Evolutionary conservation across 2,329 filamentous ascomycete genomes (phyloP).

Genomic region (Cladosporium halotolerans): DNA sequence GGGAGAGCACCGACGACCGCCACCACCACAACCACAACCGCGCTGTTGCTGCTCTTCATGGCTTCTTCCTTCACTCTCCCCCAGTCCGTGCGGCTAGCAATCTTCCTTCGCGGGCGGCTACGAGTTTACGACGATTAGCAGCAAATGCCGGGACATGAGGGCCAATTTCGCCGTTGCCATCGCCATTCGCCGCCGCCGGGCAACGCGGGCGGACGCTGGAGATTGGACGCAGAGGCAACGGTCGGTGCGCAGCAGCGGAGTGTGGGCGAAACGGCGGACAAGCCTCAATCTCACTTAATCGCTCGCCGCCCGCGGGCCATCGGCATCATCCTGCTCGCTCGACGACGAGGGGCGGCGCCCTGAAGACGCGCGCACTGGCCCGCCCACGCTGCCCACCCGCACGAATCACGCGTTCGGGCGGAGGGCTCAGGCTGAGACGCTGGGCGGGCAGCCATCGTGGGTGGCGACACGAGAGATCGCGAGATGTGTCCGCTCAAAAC

Average conservation of each 20-base stretch:
- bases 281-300: conserved; percentile 1
- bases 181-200: neutral
- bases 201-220: neutral
- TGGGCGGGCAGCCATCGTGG: neutral
- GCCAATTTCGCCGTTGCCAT: neutral
- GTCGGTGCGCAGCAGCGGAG: neutral
- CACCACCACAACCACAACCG: neutral
- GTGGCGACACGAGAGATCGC: too few relatives aligned
- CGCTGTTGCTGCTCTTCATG: too few relatives aligned
- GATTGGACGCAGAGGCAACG: conserved; percentile 9
- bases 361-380: conserved; percentile 4
- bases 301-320: conserved; percentile 2
- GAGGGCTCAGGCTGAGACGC: neutral
- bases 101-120: neutral
- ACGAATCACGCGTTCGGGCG: conserved; percentile 8
- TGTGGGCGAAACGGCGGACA: conserved; percentile 10
- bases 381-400: neutral
- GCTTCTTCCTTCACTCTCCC: neutral
- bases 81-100: neutral
- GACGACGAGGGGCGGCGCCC: neutral
- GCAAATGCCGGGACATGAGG: neutral
- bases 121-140: too few relatives aligned
- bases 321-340: neutral
- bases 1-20: neutral
- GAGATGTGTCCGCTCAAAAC: neutral